phyloP scores from a whole-genome alignment of 129 eudicot genomes.

The Ambrosia trifida region DNA sequence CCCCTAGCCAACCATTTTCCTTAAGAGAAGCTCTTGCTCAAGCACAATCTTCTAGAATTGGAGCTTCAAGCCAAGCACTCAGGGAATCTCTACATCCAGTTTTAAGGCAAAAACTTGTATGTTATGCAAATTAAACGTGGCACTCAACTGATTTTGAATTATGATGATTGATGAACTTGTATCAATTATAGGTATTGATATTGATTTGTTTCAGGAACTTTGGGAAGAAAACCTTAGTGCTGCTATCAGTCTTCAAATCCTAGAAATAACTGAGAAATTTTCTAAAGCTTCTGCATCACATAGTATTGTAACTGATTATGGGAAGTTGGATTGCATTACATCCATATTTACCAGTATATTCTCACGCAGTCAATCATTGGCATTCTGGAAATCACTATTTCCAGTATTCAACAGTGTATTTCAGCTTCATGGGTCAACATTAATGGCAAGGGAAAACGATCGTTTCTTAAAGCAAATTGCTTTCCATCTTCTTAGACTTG shows the following conservation, averaged over 20 bases:
- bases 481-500: conserved; percentile 94
- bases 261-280: conserved; percentile 86
- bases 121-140: conserved; percentile 11
- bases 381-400: conserved; percentile 88
- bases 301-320: conserved; percentile 92
- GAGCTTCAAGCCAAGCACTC: conserved; percentile 93
- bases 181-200: background rate
- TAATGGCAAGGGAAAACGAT: conserved; percentile 98
- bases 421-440: conserved; percentile 89
- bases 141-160: background rate
- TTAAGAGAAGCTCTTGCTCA: conserved; percentile 99
- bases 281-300: conserved; percentile 79
- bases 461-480: conserved; percentile 96
- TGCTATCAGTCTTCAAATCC: conserved; percentile 88
- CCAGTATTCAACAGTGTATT: conserved; percentile 86
- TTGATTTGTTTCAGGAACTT: conserved; percentile 60
- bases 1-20: conserved; percentile 97
- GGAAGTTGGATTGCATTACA: conserved; percentile 93
- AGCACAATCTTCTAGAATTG: conserved; percentile 93
- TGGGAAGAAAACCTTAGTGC: conserved; percentile 99
- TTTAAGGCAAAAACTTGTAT: conserved; percentile 93
- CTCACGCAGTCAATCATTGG: conserved; percentile 85
- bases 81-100: conserved; percentile 95
- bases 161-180: background rate
- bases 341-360: conserved; percentile 82